Evolutionary conservation across 2,329 filamentous ascomycete species (phyloP).

Genomic region (Cladosporium sp.): DNA sequence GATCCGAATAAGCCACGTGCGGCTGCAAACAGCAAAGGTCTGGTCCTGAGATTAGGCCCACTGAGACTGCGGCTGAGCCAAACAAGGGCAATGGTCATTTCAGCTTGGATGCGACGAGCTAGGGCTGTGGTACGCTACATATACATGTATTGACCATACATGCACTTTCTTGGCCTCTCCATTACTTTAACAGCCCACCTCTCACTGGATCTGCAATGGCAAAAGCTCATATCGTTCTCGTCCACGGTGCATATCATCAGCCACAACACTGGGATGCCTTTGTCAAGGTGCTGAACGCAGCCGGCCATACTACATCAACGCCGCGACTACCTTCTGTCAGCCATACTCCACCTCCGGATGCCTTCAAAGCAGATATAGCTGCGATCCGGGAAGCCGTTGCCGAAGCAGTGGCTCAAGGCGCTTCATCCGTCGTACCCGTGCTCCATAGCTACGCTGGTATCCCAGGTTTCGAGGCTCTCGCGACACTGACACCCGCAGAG

Average conservation of each 20-base stretch:
- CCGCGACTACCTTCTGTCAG: conserved; percentile 16
- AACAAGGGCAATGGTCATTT: too few relatives aligned
- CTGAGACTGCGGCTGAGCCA: too few relatives aligned
- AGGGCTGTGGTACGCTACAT: neutral
- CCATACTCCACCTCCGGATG: neutral
- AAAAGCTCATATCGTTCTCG: conserved; percentile 18
- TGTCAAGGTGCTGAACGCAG: conserved; percentile 11
- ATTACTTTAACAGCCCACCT: neutral
- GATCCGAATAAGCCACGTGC: too few relatives aligned
- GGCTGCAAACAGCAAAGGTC: too few relatives aligned
- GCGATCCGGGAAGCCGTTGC: conserved; percentile 17
- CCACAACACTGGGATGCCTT: conserved; percentile 17
- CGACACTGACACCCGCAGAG: conserved; percentile 10
- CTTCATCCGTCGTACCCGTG: conserved; percentile 16
- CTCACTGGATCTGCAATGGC: conserved; percentile 12
- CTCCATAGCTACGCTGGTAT: conserved; percentile 20
- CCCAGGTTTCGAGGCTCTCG: conserved; percentile 19
- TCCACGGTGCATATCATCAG: conserved; percentile 19
- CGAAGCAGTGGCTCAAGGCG: conserved; percentile 12
- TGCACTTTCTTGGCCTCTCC: neutral
- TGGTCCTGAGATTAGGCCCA: too few relatives aligned
- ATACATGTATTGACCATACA: too few relatives aligned
- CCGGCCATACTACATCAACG: conserved; percentile 16
- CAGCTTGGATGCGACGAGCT: neutral
- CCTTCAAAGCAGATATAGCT: conserved; percentile 15